Percentiles rank a stretch among this genome's conserved stretches.
Evolutionary conservation across 129 eudicot species (phyloP).

Genomic region (Tanacetum coccineum): DNA sequence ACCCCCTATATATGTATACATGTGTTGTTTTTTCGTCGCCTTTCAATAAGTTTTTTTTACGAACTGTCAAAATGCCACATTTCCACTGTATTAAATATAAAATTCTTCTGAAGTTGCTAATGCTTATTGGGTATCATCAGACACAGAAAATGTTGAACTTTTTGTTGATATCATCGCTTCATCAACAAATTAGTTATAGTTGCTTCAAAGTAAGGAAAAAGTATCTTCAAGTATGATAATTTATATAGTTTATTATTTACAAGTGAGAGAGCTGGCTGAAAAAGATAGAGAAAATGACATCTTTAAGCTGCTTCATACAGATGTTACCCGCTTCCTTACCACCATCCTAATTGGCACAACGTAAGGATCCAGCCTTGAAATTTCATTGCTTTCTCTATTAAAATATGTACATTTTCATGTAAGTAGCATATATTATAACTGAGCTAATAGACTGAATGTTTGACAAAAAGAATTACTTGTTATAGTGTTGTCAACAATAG

Average conservation of each 20-base stretch:
- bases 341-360: slow-evolving; percentile 75
- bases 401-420: neutral
- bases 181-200: neutral
- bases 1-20: too few species aligned
- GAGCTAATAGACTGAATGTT: neutral
- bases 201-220: too few species aligned
- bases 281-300: too few species aligned
- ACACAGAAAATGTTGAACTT: too few species aligned
- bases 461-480: neutral
- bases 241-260: too few species aligned
- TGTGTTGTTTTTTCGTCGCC: neutral
- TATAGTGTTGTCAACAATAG: slow-evolving; percentile 67
- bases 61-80: neutral
- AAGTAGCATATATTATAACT: neutral
- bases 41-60: neutral
- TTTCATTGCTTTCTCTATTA: neutral
- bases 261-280: too few species aligned
- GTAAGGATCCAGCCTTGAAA: slow-evolving; percentile 19
- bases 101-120: neutral
- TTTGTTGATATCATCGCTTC: neutral
- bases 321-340: slow-evolving; percentile 63
- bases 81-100: neutral
- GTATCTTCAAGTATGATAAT: too few species aligned
- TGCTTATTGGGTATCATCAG: too few species aligned
- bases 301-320: too few species aligned